phyloP scores from a whole-genome alignment of 2,329 filamentous ascomycete genomes.

The Westerdykella sp. region DNA sequence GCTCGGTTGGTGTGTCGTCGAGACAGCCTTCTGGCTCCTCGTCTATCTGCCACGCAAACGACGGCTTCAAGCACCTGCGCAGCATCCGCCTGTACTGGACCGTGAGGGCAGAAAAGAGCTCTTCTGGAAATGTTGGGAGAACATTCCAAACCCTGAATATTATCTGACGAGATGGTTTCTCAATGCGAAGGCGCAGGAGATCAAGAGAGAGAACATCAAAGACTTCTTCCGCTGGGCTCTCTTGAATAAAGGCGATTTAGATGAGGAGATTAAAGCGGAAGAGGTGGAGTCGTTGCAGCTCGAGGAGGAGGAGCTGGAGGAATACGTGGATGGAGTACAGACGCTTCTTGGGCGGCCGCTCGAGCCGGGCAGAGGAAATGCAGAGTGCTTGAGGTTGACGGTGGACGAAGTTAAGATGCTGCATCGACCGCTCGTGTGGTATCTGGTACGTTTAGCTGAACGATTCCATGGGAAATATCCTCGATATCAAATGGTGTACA shows the following conservation, averaged over 20 bases:
- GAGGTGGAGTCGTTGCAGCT: conserved; percentile 11
- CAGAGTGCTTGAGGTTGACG: conserved; percentile 56
- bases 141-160: conserved; percentile 49
- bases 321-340: conserved; percentile 52
- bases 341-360: conserved; percentile 47
- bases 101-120: conserved; percentile 48
- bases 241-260: conserved; percentile 47
- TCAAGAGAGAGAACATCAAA: conserved; percentile 60
- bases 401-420: conserved; percentile 57
- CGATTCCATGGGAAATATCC: neutral
- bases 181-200: conserved; percentile 51
- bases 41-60: conserved; percentile 49
- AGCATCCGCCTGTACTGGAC: conserved; percentile 45
- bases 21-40: conserved; percentile 50
- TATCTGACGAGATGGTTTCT: conserved; percentile 63
- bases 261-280: conserved; percentile 16
- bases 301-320: conserved; percentile 49
- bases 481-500: neutral
- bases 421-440: conserved; percentile 61
- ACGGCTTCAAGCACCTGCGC: conserved; percentile 48
- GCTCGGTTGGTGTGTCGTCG: conserved; percentile 44
- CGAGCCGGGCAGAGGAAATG: conserved; percentile 50
- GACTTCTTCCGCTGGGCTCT: conserved; percentile 66
- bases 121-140: conserved; percentile 52
- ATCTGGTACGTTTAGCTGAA: conserved; percentile 38